Evolutionary conservation across 2,329 filamentous ascomycete genomes (phyloP), one percentile per base, ranked within the genome.

Genomic region (Amauroascus niger): DNA sequence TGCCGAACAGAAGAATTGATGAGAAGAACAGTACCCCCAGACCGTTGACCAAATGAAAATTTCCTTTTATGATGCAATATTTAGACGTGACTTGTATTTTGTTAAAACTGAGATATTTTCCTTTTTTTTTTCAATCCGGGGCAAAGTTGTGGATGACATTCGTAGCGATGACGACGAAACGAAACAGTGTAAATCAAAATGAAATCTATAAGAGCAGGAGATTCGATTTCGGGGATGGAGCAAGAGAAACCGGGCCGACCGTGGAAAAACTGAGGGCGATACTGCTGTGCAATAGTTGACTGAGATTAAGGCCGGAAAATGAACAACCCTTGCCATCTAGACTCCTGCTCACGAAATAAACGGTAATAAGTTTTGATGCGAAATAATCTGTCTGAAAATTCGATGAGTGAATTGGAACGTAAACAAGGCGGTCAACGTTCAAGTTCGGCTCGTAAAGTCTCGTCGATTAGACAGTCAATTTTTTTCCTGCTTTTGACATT

Each of bases 401-500:
- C 3, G 30, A 18, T 28, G 47, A 6, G 24, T 8, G 16, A 22
- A 9, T 35, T 13, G 8, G 4, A 47, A 47, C n/a, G 13, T 9
- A 37, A 47, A 14, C 13, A 59, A 58, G 52, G 55, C 60, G 58
- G 61, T 65, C 61, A 67, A 59, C 65, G 65, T 62, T 80, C 75
- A 59, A 83, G 72, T 60, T 76, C 73, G 59, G 73, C 69, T 64
- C 72, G 76, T 55, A 81, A 67, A 55, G 74, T 69, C 24, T 68
- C 65, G 62, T 77, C 76, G 55, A 82, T 66, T 55, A 79, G 67
- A 55, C 75, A 73, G 52, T 74, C 68, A 54, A 82, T 73, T 63
- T 74, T 77, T 69, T 79, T 79, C 62, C 78, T 74, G 63, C 76
- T 82, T 65, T 75, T 76, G 63, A 77, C 63, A 60, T 79, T 77